Percentiles rank a stretch among this genome's conserved stretches.
phyloP scores from a whole-genome alignment of 176 grass and related monocot genomes.

The bread wheat (Triticum aestivum) region IWGSC_CS_RefSeq_v2.1 NC_057807.1:8578920-8579419 shows the following conservation, averaged over 20 bases:
- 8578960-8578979: neutral
- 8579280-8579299: slow-evolving; percentile 10
- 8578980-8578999: neutral
- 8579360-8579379: neutral
- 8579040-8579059: slow-evolving; percentile 4
- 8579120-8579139: neutral
- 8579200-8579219: slow-evolving; percentile 30
- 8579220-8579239: slow-evolving; percentile 26
- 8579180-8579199: slow-evolving; percentile 18
- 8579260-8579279: neutral
- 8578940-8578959: neutral
- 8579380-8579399: neutral
- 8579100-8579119: neutral
- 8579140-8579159: neutral
- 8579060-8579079: neutral
- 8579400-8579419: neutral
- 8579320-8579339: neutral
- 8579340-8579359: neutral
- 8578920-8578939: slow-evolving; percentile 14
- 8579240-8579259: neutral
- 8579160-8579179: slow-evolving; percentile 1
- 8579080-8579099: neutral
- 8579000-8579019: slow-evolving; percentile 18
- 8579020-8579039: slow-evolving; percentile 3
- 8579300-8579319: neutral